These are phyloP conservation scores for Annulohypoxylon maeteangense DNA, from an alignment of 495 filamentous ascomycete species.

Conservation along the genomic window DNA sequence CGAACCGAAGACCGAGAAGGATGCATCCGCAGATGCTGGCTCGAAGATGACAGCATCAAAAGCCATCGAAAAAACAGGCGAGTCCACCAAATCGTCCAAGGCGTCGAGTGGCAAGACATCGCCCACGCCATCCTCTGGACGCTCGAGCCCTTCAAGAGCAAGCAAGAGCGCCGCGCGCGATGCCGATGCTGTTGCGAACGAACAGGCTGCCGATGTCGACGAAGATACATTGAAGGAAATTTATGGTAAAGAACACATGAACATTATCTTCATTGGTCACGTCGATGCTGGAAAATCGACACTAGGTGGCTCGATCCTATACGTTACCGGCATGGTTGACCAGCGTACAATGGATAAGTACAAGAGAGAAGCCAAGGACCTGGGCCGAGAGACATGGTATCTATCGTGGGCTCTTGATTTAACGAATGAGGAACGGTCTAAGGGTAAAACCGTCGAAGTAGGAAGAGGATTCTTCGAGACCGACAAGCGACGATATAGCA, in stretches of 20 bases:
- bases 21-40: constrained; percentile 64
- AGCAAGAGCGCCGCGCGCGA: constrained; percentile 69
- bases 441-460: constrained; percentile 99
- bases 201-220: constrained; percentile 90
- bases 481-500: constrained; percentile 85
- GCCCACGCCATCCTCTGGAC: constrained; percentile 79
- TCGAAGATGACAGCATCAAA: constrained; percentile 70
- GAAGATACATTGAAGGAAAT: constrained; percentile 92
- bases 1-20: constrained; percentile 62
- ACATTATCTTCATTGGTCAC: constrained; percentile 98
- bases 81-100: constrained; percentile 73
- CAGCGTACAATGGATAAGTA: constrained; percentile 98
- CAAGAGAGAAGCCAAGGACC: constrained; percentile 94
- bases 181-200: constrained; percentile 84
- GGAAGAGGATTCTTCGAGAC: constrained; percentile 97
- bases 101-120: constrained; percentile 76
- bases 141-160: constrained; percentile 72
- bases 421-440: constrained; percentile 93
- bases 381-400: constrained; percentile 97
- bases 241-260: constrained; percentile 98
- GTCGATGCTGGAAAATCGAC: constrained; percentile 98
- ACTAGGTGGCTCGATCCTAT: constrained; percentile 90
- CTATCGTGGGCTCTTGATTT: constrained; percentile 97
- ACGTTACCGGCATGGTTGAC: constrained; percentile 97
- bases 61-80: constrained; percentile 84